Base-by-base conservation (phyloP, 2,329 filamentous ascomycete genomes). In the Microsporum audouinii region DNA sequence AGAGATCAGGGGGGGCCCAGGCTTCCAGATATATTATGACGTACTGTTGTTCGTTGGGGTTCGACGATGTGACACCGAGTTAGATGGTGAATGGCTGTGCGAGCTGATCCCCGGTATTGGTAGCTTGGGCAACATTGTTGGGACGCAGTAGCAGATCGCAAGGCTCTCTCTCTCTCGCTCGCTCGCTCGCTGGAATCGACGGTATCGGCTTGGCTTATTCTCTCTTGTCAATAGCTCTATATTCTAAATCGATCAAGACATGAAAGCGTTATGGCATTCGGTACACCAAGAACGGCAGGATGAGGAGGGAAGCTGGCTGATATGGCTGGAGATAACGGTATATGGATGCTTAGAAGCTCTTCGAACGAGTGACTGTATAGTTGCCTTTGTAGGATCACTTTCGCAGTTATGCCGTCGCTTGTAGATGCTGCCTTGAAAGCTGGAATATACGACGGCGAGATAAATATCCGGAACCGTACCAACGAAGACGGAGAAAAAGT, bases 21-120 rank as follows among this genome's bases (percentile, higher is more conserved):
- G 7, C 29, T 12, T 10, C 23, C 10, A 33, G 2, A 27, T 31
- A 29, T 49, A 51, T 51, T 31, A 38, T 55, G 51, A 55, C 51
- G 51, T 55, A 55, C 71, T 64, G 75, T 73, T 75, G 60, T 69
- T 66, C 61, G 71, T 68, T 60, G 71, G 72, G 51, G 73, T 74
- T 62, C 72, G 66, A 51, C 70, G 73, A 65, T 70, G 72, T 58
- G 65, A 36, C 71, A 70, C 65, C 70, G 55, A 57, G 67, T 45
- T 36, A 31, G 57, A 49, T 8, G 36, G 57, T 36, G 57, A 59
- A 59, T 59, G 57, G 3, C 57, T 14, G 33, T 59, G 41, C 17
- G 57, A 43, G 36, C 55, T 60, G 62, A 39, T 63, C 57, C 63
- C 47, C 31, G 51, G 51, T n/a, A 55, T 55, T 39, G 64, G 55